Evolutionary conservation across 208 protist species (phyloP).

Genomic region (Acanthamoeba sp.): DNA sequence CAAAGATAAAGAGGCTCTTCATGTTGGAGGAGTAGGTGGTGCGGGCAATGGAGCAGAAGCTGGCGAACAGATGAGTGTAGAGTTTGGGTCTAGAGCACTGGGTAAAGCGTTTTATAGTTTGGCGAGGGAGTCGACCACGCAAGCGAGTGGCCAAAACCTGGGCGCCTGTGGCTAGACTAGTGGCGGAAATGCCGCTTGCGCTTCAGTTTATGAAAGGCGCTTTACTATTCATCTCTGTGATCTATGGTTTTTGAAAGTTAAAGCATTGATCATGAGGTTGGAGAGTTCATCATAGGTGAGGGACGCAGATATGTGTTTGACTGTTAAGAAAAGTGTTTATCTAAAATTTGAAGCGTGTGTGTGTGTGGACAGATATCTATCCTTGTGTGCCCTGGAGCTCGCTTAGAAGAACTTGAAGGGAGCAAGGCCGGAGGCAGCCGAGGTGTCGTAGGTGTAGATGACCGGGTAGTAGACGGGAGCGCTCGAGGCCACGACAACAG

Average conservation of each 20-base stretch:
- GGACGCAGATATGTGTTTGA: too few relatives aligned
- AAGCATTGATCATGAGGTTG: too few relatives aligned
- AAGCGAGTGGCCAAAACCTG: neutral
- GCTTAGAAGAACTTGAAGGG: constrained; percentile 56
- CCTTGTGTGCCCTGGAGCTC: neutral
- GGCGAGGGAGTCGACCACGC: neutral
- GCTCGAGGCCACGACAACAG: neutral
- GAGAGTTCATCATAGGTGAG: too few relatives aligned
- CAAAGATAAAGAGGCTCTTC: neutral
- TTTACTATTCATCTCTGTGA: neutral
- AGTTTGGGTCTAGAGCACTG: neutral
- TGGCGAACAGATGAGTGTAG: neutral
- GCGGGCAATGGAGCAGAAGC: neutral
- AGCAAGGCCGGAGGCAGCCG: neutral
- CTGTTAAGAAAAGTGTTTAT: too few relatives aligned
- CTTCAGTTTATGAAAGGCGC: neutral
- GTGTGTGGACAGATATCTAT: constrained; percentile 15
- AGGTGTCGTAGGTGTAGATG: constrained; percentile 24
- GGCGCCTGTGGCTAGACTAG: neutral
- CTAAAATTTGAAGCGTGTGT: neutral
- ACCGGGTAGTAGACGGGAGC: neutral
- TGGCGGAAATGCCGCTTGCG: neutral
- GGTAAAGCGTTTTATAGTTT: neutral
- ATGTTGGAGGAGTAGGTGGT: neutral
- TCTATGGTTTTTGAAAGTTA: neutral